These are phyloP conservation scores for Dactylorhiza incarnata DNA, from an alignment of 106 monocot species.

Conservation along the genomic window DNA sequence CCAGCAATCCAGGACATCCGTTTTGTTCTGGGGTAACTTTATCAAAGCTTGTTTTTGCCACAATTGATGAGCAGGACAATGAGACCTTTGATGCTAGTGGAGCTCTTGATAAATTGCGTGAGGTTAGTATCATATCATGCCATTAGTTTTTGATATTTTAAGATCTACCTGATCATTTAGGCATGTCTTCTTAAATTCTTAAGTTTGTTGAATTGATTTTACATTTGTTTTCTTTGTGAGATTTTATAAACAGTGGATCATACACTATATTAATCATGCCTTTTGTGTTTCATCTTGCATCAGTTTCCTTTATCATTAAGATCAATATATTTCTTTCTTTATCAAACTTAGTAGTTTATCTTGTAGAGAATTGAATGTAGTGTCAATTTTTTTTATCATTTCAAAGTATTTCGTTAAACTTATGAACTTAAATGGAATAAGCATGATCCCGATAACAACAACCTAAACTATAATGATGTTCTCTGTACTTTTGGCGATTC, in stretches of 20 bases:
- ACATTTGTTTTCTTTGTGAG: background rate
- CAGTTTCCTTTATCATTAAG: background rate
- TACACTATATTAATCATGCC: background rate
- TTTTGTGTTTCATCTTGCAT: background rate
- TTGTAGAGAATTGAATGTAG: background rate
- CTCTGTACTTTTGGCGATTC: background rate
- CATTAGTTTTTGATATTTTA: background rate
- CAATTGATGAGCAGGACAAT: slow-evolving; percentile 86
- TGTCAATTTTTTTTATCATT: background rate
- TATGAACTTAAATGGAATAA: background rate
- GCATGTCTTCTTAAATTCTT: background rate
- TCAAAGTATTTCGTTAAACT: background rate
- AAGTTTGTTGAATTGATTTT: background rate
- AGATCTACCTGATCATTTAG: background rate
- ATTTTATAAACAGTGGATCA: background rate
- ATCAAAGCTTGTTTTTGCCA: slow-evolving; percentile 88
- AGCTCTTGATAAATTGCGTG: slow-evolving; percentile 80
- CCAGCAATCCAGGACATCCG: slow-evolving; percentile 75
- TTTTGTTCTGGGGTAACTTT: slow-evolving; percentile 32
- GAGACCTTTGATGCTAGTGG: slow-evolving; percentile 99
- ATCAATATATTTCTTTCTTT: background rate
- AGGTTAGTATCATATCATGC: slow-evolving; percentile 36
- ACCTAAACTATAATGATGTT: background rate
- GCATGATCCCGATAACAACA: background rate
- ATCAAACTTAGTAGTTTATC: background rate